Conservation (phyloP, 208 protist genomes). For the Trypanosoma avium region DNA sequence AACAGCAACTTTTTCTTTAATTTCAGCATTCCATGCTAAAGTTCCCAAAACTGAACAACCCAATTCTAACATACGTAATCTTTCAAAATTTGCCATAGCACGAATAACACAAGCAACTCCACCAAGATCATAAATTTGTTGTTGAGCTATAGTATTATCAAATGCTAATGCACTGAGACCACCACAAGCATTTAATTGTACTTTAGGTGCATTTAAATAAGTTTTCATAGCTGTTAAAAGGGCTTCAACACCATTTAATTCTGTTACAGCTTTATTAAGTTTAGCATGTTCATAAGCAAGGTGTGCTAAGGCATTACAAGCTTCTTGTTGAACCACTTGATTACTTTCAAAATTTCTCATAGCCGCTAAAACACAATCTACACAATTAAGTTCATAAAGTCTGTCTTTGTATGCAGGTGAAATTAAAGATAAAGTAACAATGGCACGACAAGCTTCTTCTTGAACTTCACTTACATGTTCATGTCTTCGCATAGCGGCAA, state of each 20-base stretch:
- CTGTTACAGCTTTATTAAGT: constrained; percentile 80
- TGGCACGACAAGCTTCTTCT: constrained; percentile 88
- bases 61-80: constrained; percentile 88
- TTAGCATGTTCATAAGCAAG: constrained; percentile 88
- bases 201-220: constrained; percentile 72
- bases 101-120: constrained; percentile 87
- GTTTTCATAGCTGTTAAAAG: constrained; percentile 79
- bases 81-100: constrained; percentile 88
- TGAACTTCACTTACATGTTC: constrained; percentile 80
- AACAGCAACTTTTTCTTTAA: constrained; percentile 85
- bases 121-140: constrained; percentile 87
- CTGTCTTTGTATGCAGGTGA: constrained; percentile 83
- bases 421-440: constrained; percentile 87
- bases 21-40: constrained; percentile 91
- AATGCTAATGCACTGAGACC: constrained; percentile 91
- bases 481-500: constrained; percentile 81
- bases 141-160: constrained; percentile 87
- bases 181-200: constrained; percentile 90
- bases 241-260: constrained; percentile 67
- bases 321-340: constrained; percentile 88
- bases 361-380: constrained; percentile 68
- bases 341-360: constrained; percentile 73
- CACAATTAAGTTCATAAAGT: constrained; percentile 70
- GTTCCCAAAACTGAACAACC: constrained; percentile 91
- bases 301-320: constrained; percentile 90